Evolutionary conservation across 805 yeast genomes (phyloP), one percentile per base, ranked within the genome.

Genomic region (Teunomyces cretensis): DNA sequence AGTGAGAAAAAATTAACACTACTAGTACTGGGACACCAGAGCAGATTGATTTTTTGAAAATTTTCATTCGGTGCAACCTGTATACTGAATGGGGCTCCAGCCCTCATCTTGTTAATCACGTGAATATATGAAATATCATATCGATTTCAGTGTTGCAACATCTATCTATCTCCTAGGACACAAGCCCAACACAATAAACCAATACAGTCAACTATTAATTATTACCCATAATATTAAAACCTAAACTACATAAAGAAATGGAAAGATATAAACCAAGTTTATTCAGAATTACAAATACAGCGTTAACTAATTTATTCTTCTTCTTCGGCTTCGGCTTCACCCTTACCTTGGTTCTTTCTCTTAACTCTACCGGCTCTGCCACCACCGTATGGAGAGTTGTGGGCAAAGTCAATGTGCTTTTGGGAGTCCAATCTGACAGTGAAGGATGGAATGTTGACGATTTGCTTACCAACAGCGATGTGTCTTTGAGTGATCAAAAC

Each of bases 341-440:
- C 79, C 75, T 80, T 78, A 66, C 70, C 76, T 70, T 76, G 82
- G 84, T 86, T 83, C 78, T 82, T 88, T 86, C 98, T 89, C 86
- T 94, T 95, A 71, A 89, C 96, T 85, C 99, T 94, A 76, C 99
- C 99, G 65, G 99, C 95, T 83, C 99, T 92, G 67, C 97, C 99
- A 81, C 99, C 99, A 78, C 99, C 99, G 91, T 88, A 92, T 77
- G 99, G 99, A 62, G 99, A 94, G 76, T 88, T 89, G 74, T 94
- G 86, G 68, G 99, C 96, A 69, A 92, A 94, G 85, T 94, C 98
- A 79, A 94, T 89, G 90, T 94, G 98, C 88, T 94, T 94, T 81
- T 94, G 99, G 62, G 99, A 91, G 82, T 94, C 99, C 74, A 94
- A 87, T 84, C 99, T 95, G 59, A 94, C 99, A 86, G 91, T 87